Conservation (phyloP, 768 basidiomycete species). For the Mycena maculata region DNA sequence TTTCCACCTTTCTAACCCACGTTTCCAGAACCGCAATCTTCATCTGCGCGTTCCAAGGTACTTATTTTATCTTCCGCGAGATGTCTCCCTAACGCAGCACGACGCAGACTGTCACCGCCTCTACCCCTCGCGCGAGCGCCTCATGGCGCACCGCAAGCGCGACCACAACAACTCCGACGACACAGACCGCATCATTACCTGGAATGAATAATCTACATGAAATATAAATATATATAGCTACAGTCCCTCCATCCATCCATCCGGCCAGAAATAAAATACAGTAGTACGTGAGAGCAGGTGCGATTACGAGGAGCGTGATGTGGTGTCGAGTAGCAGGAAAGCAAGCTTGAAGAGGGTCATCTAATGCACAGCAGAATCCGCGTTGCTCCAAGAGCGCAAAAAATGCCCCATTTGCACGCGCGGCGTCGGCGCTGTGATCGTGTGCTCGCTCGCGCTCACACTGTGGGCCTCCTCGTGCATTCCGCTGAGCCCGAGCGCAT, state of each 20-base stretch:
- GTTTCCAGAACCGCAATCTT: conserved; percentile 77
- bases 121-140: conserved; percentile 74
- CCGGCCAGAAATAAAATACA: conserved; percentile 29
- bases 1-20: conserved; percentile 2
- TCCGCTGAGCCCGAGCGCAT: conserved; percentile 33
- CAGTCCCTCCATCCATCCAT: conserved; percentile 21
- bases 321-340: too few species aligned
- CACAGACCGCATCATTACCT: conserved; percentile 70
- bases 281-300: conserved; percentile 18
- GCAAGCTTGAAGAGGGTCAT: neutral
- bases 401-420: conserved; percentile 25
- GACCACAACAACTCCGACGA: conserved; percentile 75
- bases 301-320: conserved; percentile 1
- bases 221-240: conserved; percentile 18
- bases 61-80: conserved; percentile 20
- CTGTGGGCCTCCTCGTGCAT: too few species aligned
- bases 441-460: too few species aligned
- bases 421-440: conserved; percentile 33
- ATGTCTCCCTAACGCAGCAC: neutral
- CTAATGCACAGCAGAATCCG: neutral
- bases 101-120: conserved; percentile 74
- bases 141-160: conserved; percentile 78
- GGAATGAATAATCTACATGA: conserved; percentile 64
- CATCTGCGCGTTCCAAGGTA: conserved; percentile 77
- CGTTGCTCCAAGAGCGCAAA: conserved; percentile 22